phyloP scores from a whole-genome alignment of 2,329 filamentous ascomycete genomes.

The Neopestalotiopsis sp. region DNA sequence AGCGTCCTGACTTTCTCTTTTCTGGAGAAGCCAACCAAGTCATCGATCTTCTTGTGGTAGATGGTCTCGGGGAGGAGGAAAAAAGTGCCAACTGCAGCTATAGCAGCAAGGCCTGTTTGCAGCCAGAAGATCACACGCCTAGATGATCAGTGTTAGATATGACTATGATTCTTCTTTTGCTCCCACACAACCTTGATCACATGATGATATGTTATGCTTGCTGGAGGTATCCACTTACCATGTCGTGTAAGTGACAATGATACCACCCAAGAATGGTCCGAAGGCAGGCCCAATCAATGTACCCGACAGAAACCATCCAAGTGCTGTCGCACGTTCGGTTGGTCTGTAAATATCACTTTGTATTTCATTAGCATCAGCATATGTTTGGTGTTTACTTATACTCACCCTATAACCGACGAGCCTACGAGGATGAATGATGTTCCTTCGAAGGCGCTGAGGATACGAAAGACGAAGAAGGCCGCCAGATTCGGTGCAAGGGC shows the following conservation, averaged over 20 bases:
- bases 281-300: constrained; percentile 75
- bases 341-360: constrained; percentile 65
- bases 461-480: constrained; percentile 75
- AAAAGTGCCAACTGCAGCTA: constrained; percentile 63
- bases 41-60: constrained; percentile 65
- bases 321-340: constrained; percentile 72
- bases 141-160: not conserved
- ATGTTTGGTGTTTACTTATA: constrained; percentile 36
- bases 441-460: constrained; percentile 76
- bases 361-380: constrained; percentile 21
- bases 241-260: constrained; percentile 75
- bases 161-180: not conserved
- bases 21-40: constrained; percentile 61
- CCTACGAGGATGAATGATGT: constrained; percentile 78
- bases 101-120: constrained; percentile 70
- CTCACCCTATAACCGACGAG: constrained; percentile 68
- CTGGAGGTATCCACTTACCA: constrained; percentile 45
- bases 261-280: constrained; percentile 74
- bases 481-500: constrained; percentile 74
- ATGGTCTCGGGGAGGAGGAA: constrained; percentile 78
- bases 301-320: constrained; percentile 75
- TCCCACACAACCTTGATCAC: not conserved
- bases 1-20: constrained; percentile 59
- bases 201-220: no score
- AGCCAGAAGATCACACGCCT: constrained; percentile 78